phyloP scores from a whole-genome alignment of 805 yeast species.

The Kodamaea nitidulidarum region DNA sequence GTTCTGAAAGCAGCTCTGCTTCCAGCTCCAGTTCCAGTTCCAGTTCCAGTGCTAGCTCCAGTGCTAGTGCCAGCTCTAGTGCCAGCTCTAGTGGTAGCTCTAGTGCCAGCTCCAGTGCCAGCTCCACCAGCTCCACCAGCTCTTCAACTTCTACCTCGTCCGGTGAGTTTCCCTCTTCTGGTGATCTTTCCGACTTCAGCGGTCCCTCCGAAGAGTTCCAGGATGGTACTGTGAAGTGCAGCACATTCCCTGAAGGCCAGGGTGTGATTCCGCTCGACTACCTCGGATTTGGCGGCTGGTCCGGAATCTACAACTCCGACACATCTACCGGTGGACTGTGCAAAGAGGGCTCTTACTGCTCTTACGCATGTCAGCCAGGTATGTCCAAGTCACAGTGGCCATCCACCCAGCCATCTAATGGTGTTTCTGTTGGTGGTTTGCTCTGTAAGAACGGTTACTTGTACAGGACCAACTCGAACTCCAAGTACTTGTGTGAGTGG shows the following conservation, averaged over 20 bases:
- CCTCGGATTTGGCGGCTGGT: conserved; percentile 78
- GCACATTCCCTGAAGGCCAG: conserved; percentile 70
- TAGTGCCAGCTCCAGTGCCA: conserved; percentile 9
- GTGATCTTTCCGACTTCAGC: conserved; percentile 56
- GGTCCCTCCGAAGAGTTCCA: conserved; percentile 59
- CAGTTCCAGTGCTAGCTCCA: neutral
- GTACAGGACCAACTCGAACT: conserved; percentile 69
- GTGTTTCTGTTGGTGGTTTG: conserved; percentile 93
- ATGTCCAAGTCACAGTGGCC: conserved; percentile 99
- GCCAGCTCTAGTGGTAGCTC: too few relatives aligned
- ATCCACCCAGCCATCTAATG: conserved; percentile 74
- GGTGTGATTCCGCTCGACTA: conserved; percentile 76
- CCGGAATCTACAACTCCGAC: conserved; percentile 63
- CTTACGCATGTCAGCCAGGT: conserved; percentile 99
- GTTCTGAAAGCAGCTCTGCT: too few relatives aligned
- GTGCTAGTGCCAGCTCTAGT: too few relatives aligned
- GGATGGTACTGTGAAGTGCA: conserved; percentile 70
- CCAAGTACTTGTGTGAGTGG: conserved; percentile 80
- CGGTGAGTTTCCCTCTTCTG: conserved; percentile 23
- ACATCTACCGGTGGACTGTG: conserved; percentile 67
- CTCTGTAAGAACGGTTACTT: conserved; percentile 79
- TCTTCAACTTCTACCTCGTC: conserved; percentile 16
- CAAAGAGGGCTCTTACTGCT: conserved; percentile 88
- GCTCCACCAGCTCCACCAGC: conserved; percentile 8
- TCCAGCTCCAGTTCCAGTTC: neutral